phyloP scores from a whole-genome alignment of 306 rosid genomes.

The Gynostemma pentaphyllum region DNA sequence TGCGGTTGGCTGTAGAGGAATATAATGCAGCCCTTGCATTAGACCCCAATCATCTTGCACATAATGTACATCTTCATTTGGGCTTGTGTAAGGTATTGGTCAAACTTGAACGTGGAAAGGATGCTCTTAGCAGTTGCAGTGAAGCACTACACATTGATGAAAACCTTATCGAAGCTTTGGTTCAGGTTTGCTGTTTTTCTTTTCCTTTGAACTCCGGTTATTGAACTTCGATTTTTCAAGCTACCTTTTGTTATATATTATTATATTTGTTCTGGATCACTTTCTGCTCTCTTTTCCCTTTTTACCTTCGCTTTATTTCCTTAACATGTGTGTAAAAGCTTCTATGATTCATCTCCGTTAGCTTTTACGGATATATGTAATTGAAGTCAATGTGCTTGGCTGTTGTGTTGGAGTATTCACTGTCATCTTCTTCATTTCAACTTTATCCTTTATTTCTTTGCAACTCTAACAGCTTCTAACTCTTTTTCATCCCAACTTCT shows the following conservation, averaged over 20 bases:
- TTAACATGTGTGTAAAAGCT: background rate
- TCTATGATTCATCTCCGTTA: background rate
- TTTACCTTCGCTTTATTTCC: background rate
- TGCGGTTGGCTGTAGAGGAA: conserved; percentile 83
- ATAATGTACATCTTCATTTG: conserved; percentile 90
- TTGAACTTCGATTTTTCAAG: background rate
- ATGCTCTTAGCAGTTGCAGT: conserved; percentile 72
- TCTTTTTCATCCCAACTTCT: no score
- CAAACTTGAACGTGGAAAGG: conserved; percentile 94
- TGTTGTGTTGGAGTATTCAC: background rate
- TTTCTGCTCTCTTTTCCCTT: background rate
- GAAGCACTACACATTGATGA: conserved; percentile 70
- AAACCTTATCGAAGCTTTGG: conserved; percentile 78
- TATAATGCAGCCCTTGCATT: conserved; percentile 65
- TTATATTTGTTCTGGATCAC: background rate
- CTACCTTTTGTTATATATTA: background rate
- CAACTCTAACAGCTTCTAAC: background rate
- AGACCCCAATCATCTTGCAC: conserved; percentile 76
- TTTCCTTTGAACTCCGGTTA: background rate
- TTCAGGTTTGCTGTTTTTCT: conserved; percentile 47
- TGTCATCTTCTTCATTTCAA: background rate
- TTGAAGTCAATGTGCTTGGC: background rate
- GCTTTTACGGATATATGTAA: no score
- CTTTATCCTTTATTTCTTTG: background rate
- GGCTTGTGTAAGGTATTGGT: conserved; percentile 81